Evolutionary conservation across 2,329 filamentous ascomycete species (phyloP).

Genomic region (Calonectria hongkongensis): DNA sequence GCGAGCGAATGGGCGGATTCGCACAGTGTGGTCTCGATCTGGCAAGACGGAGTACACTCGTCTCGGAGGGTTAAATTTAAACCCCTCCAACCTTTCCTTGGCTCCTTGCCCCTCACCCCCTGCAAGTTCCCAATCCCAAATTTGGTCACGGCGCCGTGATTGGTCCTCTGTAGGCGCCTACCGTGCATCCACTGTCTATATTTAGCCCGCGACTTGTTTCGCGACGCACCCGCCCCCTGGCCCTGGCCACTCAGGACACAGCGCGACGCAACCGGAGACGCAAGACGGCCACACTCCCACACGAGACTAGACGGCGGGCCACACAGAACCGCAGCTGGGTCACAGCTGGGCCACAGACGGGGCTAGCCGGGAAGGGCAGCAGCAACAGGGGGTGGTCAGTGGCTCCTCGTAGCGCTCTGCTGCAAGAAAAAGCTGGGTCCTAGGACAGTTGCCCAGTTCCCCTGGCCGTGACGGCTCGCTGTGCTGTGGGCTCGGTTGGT

Average conservation of each 20-base stretch:
- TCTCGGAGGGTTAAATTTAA: conserved; percentile 54
- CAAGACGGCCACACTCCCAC: conserved; percentile 37
- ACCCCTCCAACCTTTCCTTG: conserved; percentile 45
- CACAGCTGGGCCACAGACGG: conserved; percentile 39
- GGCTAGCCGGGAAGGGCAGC: conserved; percentile 48
- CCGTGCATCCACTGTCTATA: conserved; percentile 57
- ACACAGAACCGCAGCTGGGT: conserved; percentile 36
- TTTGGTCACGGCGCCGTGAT: conserved; percentile 53
- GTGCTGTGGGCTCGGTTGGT: conserved; percentile 23
- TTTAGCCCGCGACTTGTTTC: conserved; percentile 58
- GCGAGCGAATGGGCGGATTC: conserved; percentile 29
- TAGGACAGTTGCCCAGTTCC: conserved; percentile 28
- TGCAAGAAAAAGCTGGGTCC: conserved; percentile 31
- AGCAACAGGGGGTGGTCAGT: conserved; percentile 47
- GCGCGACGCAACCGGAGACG: conserved; percentile 41
- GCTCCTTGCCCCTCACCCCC: conserved; percentile 41
- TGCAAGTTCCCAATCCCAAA: conserved; percentile 52
- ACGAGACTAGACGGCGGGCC: conserved; percentile 25
- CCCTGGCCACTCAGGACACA: conserved; percentile 47
- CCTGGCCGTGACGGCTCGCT: conserved; percentile 21
- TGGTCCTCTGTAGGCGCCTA: conserved; percentile 58
- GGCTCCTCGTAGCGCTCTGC: conserved; percentile 48
- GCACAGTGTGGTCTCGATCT: conserved; percentile 46
- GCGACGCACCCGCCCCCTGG: conserved; percentile 45
- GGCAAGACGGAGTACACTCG: conserved; percentile 44